Percentiles rank a stretch among this genome's conserved stretches.
Conservation (phyloP, 371 early-diverging fungal species). For the Dinochytrium kinnereticum region DNA sequence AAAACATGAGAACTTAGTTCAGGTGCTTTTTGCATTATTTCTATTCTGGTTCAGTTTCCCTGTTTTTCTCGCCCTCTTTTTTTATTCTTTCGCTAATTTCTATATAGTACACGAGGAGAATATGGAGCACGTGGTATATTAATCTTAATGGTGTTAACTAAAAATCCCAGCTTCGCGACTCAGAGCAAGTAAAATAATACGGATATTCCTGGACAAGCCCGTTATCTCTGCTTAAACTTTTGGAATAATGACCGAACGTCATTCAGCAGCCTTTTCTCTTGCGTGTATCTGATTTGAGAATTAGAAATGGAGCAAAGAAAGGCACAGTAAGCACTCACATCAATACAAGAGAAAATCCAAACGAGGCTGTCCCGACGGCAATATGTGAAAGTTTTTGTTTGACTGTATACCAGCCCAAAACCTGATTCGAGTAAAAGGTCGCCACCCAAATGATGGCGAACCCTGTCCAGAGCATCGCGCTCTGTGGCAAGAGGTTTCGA, state of each 20-base stretch:
- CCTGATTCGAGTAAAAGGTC: conserved; percentile 61
- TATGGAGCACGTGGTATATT: conserved; percentile 12
- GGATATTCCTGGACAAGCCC: no score
- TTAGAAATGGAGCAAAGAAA: background rate
- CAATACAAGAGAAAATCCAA: conserved; percentile 43
- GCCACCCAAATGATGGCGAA: conserved; percentile 63
- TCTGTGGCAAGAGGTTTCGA: conserved; percentile 31
- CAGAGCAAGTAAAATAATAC: background rate
- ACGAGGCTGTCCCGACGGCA: conserved; percentile 58
- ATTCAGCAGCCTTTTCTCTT: background rate
- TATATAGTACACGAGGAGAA: conserved; percentile 6
- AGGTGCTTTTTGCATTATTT: conserved; percentile 29
- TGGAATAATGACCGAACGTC: background rate
- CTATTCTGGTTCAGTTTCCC: no score
- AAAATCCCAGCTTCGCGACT: background rate
- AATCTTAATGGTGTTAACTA: background rate
- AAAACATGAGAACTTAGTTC: conserved; percentile 61
- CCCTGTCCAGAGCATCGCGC: conserved; percentile 38
- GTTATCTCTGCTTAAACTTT: conserved; percentile 6
- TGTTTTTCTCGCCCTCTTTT: background rate
- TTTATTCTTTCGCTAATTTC: background rate
- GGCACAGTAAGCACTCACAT: conserved; percentile 47
- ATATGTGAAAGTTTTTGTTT: conserved; percentile 63
- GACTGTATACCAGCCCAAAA: conserved; percentile 65
- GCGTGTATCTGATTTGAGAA: conserved; percentile 5